Base-by-base conservation (phyloP, 2,329 filamentous ascomycete species). In the Chaetomium globosum region DNA sequence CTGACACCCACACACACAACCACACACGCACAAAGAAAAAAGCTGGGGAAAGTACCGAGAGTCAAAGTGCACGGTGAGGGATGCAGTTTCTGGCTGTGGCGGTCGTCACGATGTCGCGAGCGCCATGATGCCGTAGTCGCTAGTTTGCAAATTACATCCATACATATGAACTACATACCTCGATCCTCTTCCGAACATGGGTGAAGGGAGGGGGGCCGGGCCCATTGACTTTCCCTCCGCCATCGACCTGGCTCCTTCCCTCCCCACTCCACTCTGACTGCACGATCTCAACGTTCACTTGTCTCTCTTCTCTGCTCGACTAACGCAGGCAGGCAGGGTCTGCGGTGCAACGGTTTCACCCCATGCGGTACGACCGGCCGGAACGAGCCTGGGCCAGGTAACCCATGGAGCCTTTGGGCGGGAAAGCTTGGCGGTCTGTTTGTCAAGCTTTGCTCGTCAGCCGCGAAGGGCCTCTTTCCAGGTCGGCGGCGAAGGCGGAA, bases 381-480 rank as follows among this genome's bases (percentile, higher is more conserved):
- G 3, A 16, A 16, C 7, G 39, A 19, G 39, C 21, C 46, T n/a
- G 46, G 46, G 46, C 46, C 46, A 48, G 46, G 46, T 48, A 48
- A 48, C 19, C 46, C 21, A 48, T 43, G 39, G 39, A n/a, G 5
- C 36, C 12, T 39, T 39, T 13, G 36, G 36, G 12, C 43, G 26
- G 26, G 6, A 19, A 9, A 48, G 46, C 46, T 48, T 48, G 46
- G 46, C 46, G 46, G 21, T 48, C 46, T 21, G 46, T 48, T 23
- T 48, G 46, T 48, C 46, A 48, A 48, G 21, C 46, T 48, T n/a
- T 43, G 39, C 39, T 43, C n/a, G 46, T 48, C 48, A 43, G 39
- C 39, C 16, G 39, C 16, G 23, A 23, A 16, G 12, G 23, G 48
- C 21, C 49, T 52, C 49, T 52, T 21, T 52, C 9, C 4, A 52